Evolutionary conservation across 768 basidiomycete genomes (phyloP).

Genomic region (Termitomyces sp.): DNA sequence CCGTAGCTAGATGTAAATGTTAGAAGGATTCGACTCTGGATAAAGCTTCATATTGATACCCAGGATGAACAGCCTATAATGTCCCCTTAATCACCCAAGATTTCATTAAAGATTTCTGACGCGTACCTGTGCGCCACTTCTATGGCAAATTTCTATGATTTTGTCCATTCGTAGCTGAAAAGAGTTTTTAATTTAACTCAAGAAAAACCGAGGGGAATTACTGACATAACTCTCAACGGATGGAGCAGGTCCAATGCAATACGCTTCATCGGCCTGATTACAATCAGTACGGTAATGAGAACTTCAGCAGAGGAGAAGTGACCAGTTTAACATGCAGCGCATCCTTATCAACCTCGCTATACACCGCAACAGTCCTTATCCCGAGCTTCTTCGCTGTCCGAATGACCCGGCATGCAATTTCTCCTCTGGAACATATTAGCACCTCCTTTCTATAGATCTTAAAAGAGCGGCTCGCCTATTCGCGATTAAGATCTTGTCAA

Average conservation of each 20-base stretch:
- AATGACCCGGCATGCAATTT: constrained; percentile 95
- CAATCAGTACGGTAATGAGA: background rate
- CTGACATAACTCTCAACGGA: constrained; percentile 87
- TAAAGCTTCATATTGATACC: constrained; percentile 38
- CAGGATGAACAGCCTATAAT: constrained; percentile 84
- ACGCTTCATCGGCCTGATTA: constrained; percentile 79
- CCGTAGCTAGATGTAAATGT: constrained; percentile 53
- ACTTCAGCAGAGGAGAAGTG: constrained; percentile 8
- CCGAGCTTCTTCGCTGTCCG: constrained; percentile 86
- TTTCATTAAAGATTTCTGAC: background rate
- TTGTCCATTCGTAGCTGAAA: constrained; percentile 79
- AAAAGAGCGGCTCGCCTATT: constrained; percentile 18
- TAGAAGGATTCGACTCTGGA: constrained; percentile 1
- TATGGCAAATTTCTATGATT: constrained; percentile 79
- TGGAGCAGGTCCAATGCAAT: constrained; percentile 88
- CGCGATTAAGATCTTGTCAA: constrained; percentile 25
- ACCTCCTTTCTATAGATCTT: constrained; percentile 24
- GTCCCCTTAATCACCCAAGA: background rate
- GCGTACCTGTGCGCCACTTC: constrained; percentile 79
- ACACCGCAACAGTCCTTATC: constrained; percentile 89
- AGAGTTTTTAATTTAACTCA: background rate
- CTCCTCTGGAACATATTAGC: constrained; percentile 53
- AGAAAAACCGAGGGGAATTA: constrained; percentile 9
- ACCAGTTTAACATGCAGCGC: constrained; percentile 83
- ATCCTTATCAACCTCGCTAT: constrained; percentile 80